Conservation (phyloP, 495 filamentous ascomycete species). For the Thozetella sp. region DNA sequence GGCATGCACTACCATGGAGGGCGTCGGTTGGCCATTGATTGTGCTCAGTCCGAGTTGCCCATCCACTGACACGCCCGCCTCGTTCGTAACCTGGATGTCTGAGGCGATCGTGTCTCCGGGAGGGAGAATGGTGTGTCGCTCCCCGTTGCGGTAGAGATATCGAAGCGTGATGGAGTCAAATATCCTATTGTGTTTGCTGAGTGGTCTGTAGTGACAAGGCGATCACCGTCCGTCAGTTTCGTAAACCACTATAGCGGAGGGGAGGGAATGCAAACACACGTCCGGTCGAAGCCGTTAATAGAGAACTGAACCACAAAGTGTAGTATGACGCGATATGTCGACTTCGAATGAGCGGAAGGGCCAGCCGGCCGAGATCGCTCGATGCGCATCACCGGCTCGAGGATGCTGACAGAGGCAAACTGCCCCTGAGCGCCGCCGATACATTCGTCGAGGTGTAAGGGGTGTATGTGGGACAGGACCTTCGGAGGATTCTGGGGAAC, state of each 20-base stretch:
- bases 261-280: constrained; percentile 8
- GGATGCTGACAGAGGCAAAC: constrained; percentile 16
- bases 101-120: constrained; percentile 13
- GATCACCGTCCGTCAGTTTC: not conserved
- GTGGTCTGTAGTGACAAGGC: not conserved
- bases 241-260: too few relatives aligned
- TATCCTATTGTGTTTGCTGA: constrained; percentile 14
- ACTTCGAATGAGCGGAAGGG: not conserved
- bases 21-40: constrained; percentile 5
- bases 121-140: constrained; percentile 16
- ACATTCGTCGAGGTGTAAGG: constrained; percentile 15
- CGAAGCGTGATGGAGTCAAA: constrained; percentile 21
- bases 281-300: constrained; percentile 8
- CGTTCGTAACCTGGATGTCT: constrained; percentile 14
- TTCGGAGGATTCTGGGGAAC: not conserved
- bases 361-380: constrained; percentile 12
- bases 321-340: constrained; percentile 17
- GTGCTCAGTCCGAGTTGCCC: constrained; percentile 9
- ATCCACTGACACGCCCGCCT: constrained; percentile 8
- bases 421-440: constrained; percentile 12
- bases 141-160: constrained; percentile 20
- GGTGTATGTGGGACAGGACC: constrained; percentile 17
- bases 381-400: constrained; percentile 22
- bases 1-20: constrained; percentile 17
- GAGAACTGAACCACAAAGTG: constrained; percentile 16